Evolutionary conservation across 129 eudicot species (phyloP).

Genomic region (Erigeron canadensis): DNA sequence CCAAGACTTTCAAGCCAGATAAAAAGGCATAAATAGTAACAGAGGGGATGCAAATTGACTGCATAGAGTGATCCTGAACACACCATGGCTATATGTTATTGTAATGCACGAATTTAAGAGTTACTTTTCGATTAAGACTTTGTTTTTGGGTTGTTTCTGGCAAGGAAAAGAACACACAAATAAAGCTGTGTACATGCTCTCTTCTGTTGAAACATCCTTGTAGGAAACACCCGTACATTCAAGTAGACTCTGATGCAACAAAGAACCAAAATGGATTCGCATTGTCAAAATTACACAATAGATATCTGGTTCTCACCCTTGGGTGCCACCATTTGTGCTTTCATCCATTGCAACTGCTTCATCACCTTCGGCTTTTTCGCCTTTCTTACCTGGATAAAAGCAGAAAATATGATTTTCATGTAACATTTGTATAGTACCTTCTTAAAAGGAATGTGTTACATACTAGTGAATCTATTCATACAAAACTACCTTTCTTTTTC

Average conservation of each 20-base stretch:
- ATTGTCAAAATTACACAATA: slow-evolving; percentile 27
- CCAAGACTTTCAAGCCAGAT: background rate
- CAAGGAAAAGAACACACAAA: slow-evolving; percentile 14
- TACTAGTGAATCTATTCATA: background rate
- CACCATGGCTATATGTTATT: background rate
- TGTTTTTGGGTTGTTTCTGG: slow-evolving; percentile 1
- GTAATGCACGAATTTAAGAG: background rate
- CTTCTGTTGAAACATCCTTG: slow-evolving; percentile 16
- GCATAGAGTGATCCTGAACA: background rate
- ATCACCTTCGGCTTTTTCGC: slow-evolving; percentile 52
- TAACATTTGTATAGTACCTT: background rate
- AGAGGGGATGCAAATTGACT: too few relatives aligned
- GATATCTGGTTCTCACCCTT: slow-evolving; percentile 9
- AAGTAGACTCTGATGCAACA: slow-evolving; percentile 15
- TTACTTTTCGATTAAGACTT: slow-evolving; percentile 3
- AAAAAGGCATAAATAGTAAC: background rate
- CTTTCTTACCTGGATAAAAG: slow-evolving; percentile 55
- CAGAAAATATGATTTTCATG: background rate
- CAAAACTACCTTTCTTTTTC: slow-evolving; percentile 84
- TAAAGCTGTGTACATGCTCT: slow-evolving; percentile 15
- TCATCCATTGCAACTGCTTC: slow-evolving; percentile 61
- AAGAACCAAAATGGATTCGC: slow-evolving; percentile 31
- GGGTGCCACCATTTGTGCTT: slow-evolving; percentile 37
- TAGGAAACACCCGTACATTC: background rate
- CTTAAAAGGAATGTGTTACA: background rate